These are phyloP conservation scores for Metrosideros polymorpha DNA, from an alignment of 441 rosid species.

Conservation along the genomic window DNA sequence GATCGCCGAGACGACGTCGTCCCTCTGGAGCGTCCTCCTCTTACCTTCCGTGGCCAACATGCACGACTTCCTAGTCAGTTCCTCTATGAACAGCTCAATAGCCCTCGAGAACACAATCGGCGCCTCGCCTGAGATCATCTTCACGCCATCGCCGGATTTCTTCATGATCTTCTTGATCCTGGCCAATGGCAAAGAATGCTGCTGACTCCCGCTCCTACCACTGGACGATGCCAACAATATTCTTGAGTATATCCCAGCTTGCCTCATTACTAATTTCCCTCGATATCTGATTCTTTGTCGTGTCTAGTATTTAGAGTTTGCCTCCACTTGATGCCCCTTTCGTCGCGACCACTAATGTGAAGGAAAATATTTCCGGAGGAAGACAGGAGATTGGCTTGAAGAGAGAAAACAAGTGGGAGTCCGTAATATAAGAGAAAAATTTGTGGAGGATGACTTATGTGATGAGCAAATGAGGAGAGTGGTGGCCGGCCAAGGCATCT, in stretches of 20 bases:
- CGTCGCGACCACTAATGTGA: not conserved
- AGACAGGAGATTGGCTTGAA: too few species aligned
- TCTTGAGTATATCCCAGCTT: constrained; percentile 44
- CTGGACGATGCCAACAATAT: constrained; percentile 8
- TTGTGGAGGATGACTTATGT: not conserved
- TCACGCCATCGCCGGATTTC: constrained; percentile 35
- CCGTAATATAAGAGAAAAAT: not conserved
- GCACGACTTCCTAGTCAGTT: constrained; percentile 48
- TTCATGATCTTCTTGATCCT: constrained; percentile 76
- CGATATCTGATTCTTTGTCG: not conserved
- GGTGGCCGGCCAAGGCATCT: not conserved
- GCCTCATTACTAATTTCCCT: constrained; percentile 28
- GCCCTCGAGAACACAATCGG: constrained; percentile 49
- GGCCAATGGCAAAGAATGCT: constrained; percentile 47
- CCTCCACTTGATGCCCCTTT: not conserved
- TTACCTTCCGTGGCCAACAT: constrained; percentile 32
- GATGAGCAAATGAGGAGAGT: not conserved
- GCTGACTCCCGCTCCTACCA: constrained; percentile 19
- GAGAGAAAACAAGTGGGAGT: not conserved
- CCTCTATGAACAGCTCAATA: constrained; percentile 47
- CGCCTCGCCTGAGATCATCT: constrained; percentile 60
- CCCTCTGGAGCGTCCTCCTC: constrained; percentile 48
- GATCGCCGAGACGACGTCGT: constrained; percentile 47
- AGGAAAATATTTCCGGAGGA: too few species aligned
- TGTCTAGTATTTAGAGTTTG: not conserved